Evolutionary conservation across 1,284 basidiomycete genomes (phyloP), one percentile per base, ranked within the genome.

Genomic region (Austroboletus olivaceoglutinosus): DNA sequence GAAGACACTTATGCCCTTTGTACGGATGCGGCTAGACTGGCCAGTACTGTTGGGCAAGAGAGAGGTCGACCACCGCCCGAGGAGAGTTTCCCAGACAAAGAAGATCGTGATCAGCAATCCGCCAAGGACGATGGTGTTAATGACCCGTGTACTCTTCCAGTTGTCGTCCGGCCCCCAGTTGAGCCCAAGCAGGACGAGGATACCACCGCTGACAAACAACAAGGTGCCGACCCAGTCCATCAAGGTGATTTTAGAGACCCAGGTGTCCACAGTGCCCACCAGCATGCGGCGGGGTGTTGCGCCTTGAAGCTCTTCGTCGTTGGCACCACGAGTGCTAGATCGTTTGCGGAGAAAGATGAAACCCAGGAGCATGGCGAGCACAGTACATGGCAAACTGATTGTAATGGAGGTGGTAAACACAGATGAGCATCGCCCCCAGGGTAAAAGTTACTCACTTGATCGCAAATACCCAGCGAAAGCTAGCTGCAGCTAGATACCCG

Each of bases 401-500:
- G 21, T 18, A 44, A 31, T 1, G 1, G 2, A 2, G 18, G 33
- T 59, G 22, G 52, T 37, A 25, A 33, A n/a, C n/a, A n/a, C n/a
- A 10, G 7, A 45, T 43, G 2, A 50, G 2, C 4, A 47, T 33
- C 29, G n/a, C n/a, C n/a, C n/a, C n/a, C n/a, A n/a, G 16, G 4
- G 2, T 18, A 2, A 19, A 12, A 37, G 25, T 1, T 1, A 53
- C 74, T 54, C 46, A 76, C 76, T 80, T 80, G 67, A 80, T 80
- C 3, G 73, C 78, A 51, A 80, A 80, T 15, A 80, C 72, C 77
- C 77, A 80, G 27, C 78, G 71, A 60, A 76, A 80, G 42, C 63
- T 73, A 6, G 72, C 60, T 2, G 57, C 57, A 5, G 72, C 62
- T 7, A 80, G 58, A 22, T 55, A 69, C 7, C 78, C 78, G 5